Evolutionary conservation across 2,329 filamentous ascomycete species (phyloP), one percentile per base, ranked within the genome.

Genomic region (Nothophoma quercina): DNA sequence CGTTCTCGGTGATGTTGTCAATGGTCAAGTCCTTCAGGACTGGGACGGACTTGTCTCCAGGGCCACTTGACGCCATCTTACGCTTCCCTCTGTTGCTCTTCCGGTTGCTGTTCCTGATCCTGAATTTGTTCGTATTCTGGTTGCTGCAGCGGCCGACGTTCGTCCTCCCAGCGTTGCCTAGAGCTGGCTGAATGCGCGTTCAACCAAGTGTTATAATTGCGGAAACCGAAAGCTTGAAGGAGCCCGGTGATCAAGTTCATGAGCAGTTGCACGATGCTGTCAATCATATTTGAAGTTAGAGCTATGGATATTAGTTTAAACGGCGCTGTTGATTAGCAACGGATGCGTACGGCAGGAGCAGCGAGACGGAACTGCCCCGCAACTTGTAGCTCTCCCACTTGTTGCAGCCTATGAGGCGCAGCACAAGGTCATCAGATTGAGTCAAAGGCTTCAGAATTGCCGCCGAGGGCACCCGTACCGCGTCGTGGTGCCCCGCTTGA

Each of bases 1-100:
- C 86, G 67, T 92, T 91, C 42, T 88, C 84, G 47, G 89, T 92
- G 73, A 92, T 92, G 74, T 92, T 92, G 68, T 91, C 88, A 60
- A 88, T 88, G 1, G 87, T 91, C 28, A 92, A 79, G 74, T 92
- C 85, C 69, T 88, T 87, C 72, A 88, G 77, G 7, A 78, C 76
- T 51, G 83, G 84, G 19, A 81, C 36, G 5, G 40, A 32, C 16
- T 44, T n/a, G 25, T 45, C 36, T 15, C 41, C 36, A 15, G 41
- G 25, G 35, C 33, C 35, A 15, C 12, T 16, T 15, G 45, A 29
- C 15, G 46, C 41, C 50, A 53, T 53, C 0, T 25, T 44, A 53
- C 4, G 35, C 50, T 6, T 40, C 34, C 16, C 38, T 33, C 16
- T 30, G 32, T 35, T 29, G 32, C 16, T 36, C 32, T 7, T 32